These are phyloP conservation scores for Saturnispora zaruensis DNA, from an alignment of 805 yeast species.

Conservation along the genomic window DNA sequence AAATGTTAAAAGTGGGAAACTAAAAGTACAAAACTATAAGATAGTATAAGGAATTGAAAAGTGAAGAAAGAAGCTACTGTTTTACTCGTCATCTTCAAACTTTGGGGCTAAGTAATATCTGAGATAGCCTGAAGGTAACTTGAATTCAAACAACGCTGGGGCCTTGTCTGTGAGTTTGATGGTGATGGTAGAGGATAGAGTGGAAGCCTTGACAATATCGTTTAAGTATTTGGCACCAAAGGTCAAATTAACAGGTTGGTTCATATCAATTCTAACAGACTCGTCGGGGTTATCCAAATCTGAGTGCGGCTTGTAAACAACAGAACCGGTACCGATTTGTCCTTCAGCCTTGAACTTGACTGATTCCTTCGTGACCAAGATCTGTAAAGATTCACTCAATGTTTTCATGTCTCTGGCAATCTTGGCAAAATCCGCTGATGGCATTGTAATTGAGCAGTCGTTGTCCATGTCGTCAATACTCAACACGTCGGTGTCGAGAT, in stretches of 20 bases:
- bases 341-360: slow-evolving; percentile 88
- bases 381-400: slow-evolving; percentile 78
- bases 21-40: slow-evolving; percentile 1
- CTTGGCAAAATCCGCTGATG: slow-evolving; percentile 81
- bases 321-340: slow-evolving; percentile 81
- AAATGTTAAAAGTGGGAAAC: neutral
- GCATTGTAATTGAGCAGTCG: slow-evolving; percentile 80
- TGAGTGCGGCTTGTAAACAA: slow-evolving; percentile 74
- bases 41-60: neutral
- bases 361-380: slow-evolving; percentile 83
- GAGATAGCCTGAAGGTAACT: slow-evolving; percentile 83
- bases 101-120: slow-evolving; percentile 97
- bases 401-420: slow-evolving; percentile 81
- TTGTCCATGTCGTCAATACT: slow-evolving; percentile 91
- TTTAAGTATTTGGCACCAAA: slow-evolving; percentile 87
- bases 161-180: slow-evolving; percentile 82
- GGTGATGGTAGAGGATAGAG: slow-evolving; percentile 68
- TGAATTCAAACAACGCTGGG: slow-evolving; percentile 91
- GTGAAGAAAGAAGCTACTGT: neutral
- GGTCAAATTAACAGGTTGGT: slow-evolving; percentile 78
- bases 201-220: slow-evolving; percentile 87
- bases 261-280: slow-evolving; percentile 65
- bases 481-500: slow-evolving; percentile 89
- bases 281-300: slow-evolving; percentile 76
- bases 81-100: slow-evolving; percentile 80